Base-by-base conservation (phyloP, 192 early-diverging fungal genomes). In the Coemansia sp. region DNA sequence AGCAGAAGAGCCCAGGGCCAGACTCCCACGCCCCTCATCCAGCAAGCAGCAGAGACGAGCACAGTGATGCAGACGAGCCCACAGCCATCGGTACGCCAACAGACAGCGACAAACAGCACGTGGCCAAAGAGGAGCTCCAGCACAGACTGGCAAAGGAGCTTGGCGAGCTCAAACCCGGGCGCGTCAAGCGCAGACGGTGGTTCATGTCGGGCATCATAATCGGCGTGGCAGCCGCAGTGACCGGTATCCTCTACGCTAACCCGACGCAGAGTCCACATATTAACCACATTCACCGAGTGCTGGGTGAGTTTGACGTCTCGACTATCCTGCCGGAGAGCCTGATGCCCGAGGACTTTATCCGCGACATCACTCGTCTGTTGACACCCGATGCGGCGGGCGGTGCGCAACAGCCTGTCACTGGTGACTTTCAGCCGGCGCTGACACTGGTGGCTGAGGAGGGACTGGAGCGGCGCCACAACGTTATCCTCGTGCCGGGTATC, bases 401-500 rank as follows among this genome's bases (percentile, higher is more conserved):
- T 22, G 44, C 34, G 1, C 33, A 20, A 13, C 41, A 26, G 19
- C 33, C 27, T 9, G 22, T 51, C 49, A 70, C 52, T 34, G 81
- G 42, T 24, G 74, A 60, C 38, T 81, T 64, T 26, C 54, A 72
- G 49, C 77, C 77, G 10, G 77, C 65, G 8, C 33, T 58, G 53
- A 32, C 56, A 5, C 19, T 78, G 36, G 71, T 46, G 4, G 30
- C 8, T 0, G 53, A 71, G 33, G 77, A 78, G 24, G 46, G 34
- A 29, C 38, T 76, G 34, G 36, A 23, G 5, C 64, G 60, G 38
- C 52, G 29, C 26, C 78, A 72, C 46, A 84, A 85, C 38, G 88
- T 95, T 0, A 80, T 91, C 0, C 55, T 95, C 46, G 86, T 95
- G 10, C 93, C 92, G 0, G 93, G 93, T 9, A 91, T 94, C 53